phyloP scores from a whole-genome alignment of 768 basidiomycete species.

The Hydnum rufescens region DNA sequence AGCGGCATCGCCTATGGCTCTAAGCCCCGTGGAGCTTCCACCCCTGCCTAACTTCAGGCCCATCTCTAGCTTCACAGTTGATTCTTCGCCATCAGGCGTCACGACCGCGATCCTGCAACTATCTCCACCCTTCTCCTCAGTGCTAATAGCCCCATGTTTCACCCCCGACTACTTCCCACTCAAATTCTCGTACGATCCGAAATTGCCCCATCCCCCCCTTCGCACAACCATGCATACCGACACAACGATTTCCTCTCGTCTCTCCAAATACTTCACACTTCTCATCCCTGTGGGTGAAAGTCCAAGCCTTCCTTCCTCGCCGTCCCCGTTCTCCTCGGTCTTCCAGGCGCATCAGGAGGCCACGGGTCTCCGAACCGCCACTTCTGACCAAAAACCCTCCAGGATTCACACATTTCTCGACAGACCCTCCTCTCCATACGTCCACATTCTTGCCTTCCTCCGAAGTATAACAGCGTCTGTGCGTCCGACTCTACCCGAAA shows the following conservation, averaged over 20 bases:
- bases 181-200: background rate
- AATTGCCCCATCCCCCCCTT: background rate
- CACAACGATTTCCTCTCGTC: background rate
- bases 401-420: conserved; percentile 52
- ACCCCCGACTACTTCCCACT: background rate
- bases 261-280: background rate
- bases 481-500: conserved; percentile 38
- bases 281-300: conserved; percentile 3
- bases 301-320: conserved; percentile 20
- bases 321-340: conserved; percentile 25
- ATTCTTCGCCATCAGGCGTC: no score
- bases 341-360: conserved; percentile 33
- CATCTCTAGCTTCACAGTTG: background rate
- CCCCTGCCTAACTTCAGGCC: no score
- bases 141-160: background rate
- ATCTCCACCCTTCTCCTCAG: background rate
- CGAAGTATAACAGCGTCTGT: conserved; percentile 29
- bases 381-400: conserved; percentile 23
- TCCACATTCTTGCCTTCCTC: conserved; percentile 50
- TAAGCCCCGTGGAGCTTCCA: no score
- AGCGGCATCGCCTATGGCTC: no score
- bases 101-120: no score
- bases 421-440: conserved; percentile 60
- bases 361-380: background rate
- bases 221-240: background rate